Evolutionary conservation across 2,329 filamentous ascomycete genomes (phyloP), one percentile per base, ranked within the genome.

Genomic region (Paraphoma sp.): DNA sequence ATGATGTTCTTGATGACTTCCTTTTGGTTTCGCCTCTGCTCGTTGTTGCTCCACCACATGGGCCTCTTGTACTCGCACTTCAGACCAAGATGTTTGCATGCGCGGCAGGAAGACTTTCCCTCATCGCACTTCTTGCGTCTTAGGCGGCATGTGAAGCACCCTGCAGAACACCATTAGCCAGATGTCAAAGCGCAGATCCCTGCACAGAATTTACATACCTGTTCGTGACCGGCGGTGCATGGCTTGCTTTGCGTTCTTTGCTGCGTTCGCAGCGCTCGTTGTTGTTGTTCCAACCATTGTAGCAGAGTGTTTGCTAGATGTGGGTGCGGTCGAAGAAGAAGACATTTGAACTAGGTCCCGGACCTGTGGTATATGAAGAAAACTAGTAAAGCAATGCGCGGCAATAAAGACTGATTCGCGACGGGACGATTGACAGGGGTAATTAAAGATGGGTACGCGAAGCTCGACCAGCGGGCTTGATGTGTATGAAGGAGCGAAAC

Each of bases 1-100:
- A 99, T 98, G 78, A 94, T 92, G 79, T 90, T 89, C 85, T 99
- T 99, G 84, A 99, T 96, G 67, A 89, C 82, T 75, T 98, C 95
- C 81, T 98, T 99, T 77, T 97, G 92, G 54, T 88, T 82, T 69
- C 89, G 87, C 67, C 95, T 86, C 72, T 90, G 87, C 62, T 97
- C 93, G 72, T 91, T 90, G 83, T 95, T 97, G 80, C 89, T 91
- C 95, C 95, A 99, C 95, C 95, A 99, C 80, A 91, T 87, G 38
- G 95, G 95, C 73, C 93, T 84, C 84, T 96, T 97, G 82, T 98
- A 99, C 82, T 98, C 93, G 82, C 95, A 99, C 71, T 85, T 84
- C 54, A 99, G 84, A 51, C 91, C 90, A 54, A 99, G 88, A 72
- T 88, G 85, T 62, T 80, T 83, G 79, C 87, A 90, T 56, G 87